Evolutionary conservation across 305 asterid genomes (phyloP).

Genomic region (Fraxinus xanthoxyloides): DNA sequence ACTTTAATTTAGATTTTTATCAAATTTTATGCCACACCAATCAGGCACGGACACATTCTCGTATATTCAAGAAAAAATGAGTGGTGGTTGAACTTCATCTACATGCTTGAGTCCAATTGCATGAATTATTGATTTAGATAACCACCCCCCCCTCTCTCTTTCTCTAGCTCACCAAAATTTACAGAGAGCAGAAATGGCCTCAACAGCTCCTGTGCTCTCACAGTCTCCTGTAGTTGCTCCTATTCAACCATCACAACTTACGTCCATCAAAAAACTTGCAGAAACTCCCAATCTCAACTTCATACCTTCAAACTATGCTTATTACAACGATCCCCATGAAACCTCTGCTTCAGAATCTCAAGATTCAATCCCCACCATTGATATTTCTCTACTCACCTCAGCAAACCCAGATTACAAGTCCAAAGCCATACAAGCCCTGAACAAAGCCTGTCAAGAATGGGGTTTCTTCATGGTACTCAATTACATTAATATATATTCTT

Average conservation of each 20-base stretch:
- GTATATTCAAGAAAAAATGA: neutral
- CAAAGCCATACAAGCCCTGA: slow-evolving; percentile 47
- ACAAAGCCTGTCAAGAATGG: slow-evolving; percentile 68
- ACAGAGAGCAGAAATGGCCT: slow-evolving; percentile 5
- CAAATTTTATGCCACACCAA: no score
- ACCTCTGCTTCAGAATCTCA: slow-evolving; percentile 29
- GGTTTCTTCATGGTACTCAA: slow-evolving; percentile 75
- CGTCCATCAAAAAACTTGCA: slow-evolving; percentile 44
- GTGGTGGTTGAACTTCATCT: neutral
- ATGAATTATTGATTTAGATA: neutral
- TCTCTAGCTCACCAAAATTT: neutral
- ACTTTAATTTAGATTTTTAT: no score
- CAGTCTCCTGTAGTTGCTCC: neutral
- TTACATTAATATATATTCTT: neutral
- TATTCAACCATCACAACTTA: slow-evolving; percentile 12
- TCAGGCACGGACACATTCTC: neutral
- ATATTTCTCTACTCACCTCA: slow-evolving; percentile 54
- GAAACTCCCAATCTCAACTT: slow-evolving; percentile 44
- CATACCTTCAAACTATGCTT: slow-evolving; percentile 50
- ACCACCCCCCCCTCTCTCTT: no score
- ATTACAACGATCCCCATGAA: slow-evolving; percentile 24
- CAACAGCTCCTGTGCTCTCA: neutral
- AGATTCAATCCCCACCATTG: slow-evolving; percentile 54
- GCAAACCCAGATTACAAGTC: slow-evolving; percentile 33
- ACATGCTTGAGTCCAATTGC: neutral